Evolutionary conservation across 2,329 filamentous ascomycete species (phyloP), one percentile per base, ranked within the genome.

Genomic region (Aspergillus sp.): DNA sequence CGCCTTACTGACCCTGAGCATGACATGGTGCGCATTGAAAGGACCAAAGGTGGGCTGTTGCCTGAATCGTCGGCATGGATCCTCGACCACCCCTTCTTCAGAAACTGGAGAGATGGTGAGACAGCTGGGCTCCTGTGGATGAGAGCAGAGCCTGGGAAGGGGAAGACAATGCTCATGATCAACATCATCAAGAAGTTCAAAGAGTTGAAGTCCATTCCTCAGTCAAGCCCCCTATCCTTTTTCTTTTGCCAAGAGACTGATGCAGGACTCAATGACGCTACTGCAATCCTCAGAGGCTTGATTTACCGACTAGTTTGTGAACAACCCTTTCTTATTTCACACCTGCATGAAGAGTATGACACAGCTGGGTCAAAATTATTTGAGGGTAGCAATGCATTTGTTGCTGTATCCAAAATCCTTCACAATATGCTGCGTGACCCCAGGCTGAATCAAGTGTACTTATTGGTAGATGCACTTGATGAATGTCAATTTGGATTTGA

Each of bases 191-290:
- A 55, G 10, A n/a, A n/a, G n/a, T n/a, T n/a, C n/a, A n/a, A n/a
- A n/a, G n/a, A n/a, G n/a, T n/a, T n/a, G n/a, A n/a, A n/a, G 15
- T 22, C n/a, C 7, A 42, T 3, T 9, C 17, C 17, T n/a, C 22
- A 17, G 4, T 38, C 20, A 22, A 19, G 25, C 0, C 2, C 13
- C 23, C 17, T 52, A 17, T 48, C 46, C 20, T 69, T 54, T 48
- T 70, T 67, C 47, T 66, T 71, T 53, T 70, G 61, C 48, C 61
- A 70, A 41, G 63, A 49, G 12, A 64, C 20, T 23, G 22, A 43
- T 13, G n/a, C 20, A 5, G 15, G 19, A 7, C 20, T 43, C 12
- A 43, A 43, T 23, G 30, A 30, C 7, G 41, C 41, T 15, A 43
- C 41, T 6, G 41, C 41, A 9, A 7, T 37, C 4, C 25, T 49